phyloP scores from a whole-genome alignment of 768 basidiomycete species.

The Leccinum truebloodii region DNA sequence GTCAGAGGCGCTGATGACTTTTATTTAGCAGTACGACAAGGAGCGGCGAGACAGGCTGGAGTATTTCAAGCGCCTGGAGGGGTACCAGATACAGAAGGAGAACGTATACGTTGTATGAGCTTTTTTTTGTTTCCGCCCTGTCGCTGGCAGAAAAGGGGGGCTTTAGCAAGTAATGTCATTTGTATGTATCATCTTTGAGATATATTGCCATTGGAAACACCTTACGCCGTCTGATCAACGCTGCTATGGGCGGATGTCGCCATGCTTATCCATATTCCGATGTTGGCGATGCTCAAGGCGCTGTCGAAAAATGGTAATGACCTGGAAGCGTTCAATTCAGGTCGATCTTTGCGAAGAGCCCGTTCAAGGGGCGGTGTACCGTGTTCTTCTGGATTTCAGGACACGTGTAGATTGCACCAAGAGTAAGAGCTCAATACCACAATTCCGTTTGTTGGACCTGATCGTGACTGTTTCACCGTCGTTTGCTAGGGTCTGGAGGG shows the following conservation, averaged over 20 bases:
- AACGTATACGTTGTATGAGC: constrained; percentile 58
- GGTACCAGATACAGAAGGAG: constrained; percentile 55
- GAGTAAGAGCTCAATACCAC: too few species aligned
- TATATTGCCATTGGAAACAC: constrained; percentile 1
- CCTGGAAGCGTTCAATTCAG: too few species aligned
- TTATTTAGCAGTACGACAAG: constrained; percentile 39
- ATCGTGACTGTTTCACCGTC: too few species aligned
- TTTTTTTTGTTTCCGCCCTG: not conserved
- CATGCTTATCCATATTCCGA: not conserved
- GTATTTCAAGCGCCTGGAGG: constrained; percentile 54
- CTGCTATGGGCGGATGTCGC: not conserved
- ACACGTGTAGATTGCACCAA: too few species aligned
- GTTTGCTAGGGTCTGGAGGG: too few species aligned
- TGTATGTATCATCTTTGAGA: constrained; percentile 17
- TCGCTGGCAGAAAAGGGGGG: not conserved
- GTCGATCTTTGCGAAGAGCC: too few species aligned
- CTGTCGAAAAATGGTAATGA: too few species aligned
- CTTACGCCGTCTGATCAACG: not conserved
- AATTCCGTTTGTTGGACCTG: too few species aligned
- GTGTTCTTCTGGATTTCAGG: too few species aligned
- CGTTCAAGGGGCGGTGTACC: too few species aligned
- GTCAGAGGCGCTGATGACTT: not conserved
- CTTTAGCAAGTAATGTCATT: constrained; percentile 6
- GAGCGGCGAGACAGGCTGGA: constrained; percentile 53
- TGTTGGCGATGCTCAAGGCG: too few species aligned